These are phyloP conservation scores for Tolypocladium endophyticum DNA, from an alignment of 2,329 filamentous ascomycete species.

Conservation along the genomic window DNA sequence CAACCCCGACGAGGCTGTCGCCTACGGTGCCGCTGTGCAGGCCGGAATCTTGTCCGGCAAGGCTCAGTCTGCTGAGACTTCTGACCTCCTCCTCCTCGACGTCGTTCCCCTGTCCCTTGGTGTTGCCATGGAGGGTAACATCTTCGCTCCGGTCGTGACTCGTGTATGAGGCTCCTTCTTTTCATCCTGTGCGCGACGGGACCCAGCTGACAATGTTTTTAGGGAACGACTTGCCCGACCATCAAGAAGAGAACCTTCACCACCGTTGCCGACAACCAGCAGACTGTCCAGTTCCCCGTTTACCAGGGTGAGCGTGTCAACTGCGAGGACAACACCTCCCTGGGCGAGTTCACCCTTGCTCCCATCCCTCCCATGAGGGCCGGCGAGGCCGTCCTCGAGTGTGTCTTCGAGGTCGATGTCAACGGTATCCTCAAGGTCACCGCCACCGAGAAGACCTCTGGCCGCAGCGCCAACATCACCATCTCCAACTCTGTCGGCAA, in stretches of 20 bases:
- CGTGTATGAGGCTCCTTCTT: too few relatives aligned
- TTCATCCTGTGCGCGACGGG: too few relatives aligned
- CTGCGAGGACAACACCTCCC: constrained; percentile 95
- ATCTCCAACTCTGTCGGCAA: constrained; percentile 99
- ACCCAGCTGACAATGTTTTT: too few relatives aligned
- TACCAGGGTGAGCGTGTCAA: constrained; percentile 96
- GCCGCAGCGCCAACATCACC: constrained; percentile 97
- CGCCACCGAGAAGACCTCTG: constrained; percentile 96
- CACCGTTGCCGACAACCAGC: constrained; percentile 68
- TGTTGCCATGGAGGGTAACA: constrained; percentile 99
- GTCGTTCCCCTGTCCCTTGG: constrained; percentile 93
- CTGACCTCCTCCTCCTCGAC: constrained; percentile 90
- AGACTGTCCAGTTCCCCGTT: constrained; percentile 67
- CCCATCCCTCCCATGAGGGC: constrained; percentile 83
- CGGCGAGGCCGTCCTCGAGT: constrained; percentile 92
- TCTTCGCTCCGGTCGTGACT: constrained; percentile 88
- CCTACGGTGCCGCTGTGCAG: constrained; percentile 97
- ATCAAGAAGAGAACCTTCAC: constrained; percentile 87
- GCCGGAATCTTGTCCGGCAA: constrained; percentile 98
- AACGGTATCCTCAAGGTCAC: constrained; percentile 99
- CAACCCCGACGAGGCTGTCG: constrained; percentile 98
- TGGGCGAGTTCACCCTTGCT: constrained; percentile 93
- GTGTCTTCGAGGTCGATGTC: constrained; percentile 98
- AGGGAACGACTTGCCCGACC: constrained; percentile 54
- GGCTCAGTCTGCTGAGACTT: constrained; percentile 88